phyloP scores from a whole-genome alignment of 139 green algal genomes.

The Edaphochlamys debaryana region DNA sequence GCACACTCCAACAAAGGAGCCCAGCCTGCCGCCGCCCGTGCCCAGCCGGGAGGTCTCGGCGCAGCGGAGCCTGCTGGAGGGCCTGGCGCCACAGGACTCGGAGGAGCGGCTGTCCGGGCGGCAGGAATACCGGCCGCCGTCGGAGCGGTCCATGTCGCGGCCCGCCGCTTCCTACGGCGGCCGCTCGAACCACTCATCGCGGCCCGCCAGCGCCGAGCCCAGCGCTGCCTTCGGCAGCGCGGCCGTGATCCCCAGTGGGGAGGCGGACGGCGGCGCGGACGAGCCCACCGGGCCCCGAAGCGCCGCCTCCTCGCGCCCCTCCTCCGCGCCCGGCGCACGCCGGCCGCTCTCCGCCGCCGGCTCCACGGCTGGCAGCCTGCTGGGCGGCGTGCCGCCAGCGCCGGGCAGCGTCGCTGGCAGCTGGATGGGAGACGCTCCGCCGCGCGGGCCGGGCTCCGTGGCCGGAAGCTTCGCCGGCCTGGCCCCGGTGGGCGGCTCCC shows the following conservation, averaged over 20 bases:
- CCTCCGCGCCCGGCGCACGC: too few relatives aligned
- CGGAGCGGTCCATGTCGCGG: neutral
- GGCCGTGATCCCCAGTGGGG: neutral
- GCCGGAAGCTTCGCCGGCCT: neutral
- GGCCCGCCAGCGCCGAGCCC: slow-evolving; percentile 9
- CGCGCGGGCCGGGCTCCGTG: neutral
- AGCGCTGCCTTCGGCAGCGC: neutral
- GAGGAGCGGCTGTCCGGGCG: neutral
- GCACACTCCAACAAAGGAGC: too few relatives aligned
- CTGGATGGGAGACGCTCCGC: too few relatives aligned
- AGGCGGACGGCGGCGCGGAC: neutral
- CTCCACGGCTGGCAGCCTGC: too few relatives aligned
- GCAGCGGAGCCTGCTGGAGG: slow-evolving; percentile 18
- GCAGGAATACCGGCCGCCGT: slow-evolving; percentile 34
- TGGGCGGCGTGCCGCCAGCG: too few relatives aligned
- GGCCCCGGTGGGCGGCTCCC: neutral
- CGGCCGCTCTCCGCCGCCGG: too few relatives aligned
- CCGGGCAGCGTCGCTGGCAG: too few relatives aligned
- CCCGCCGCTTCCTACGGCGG: slow-evolving; percentile 20
- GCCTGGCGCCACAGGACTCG: neutral
- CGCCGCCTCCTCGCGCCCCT: too few relatives aligned
- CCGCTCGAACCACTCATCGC: too few relatives aligned
- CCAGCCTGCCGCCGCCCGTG: too few relatives aligned
- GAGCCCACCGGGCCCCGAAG: too few relatives aligned
- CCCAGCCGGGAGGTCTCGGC: neutral